Percentiles rank a stretch among this genome's conserved stretches.
Conservation (phyloP, 2,329 filamentous ascomycete genomes). For the Cephalotrichum gorgonifer region DNA sequence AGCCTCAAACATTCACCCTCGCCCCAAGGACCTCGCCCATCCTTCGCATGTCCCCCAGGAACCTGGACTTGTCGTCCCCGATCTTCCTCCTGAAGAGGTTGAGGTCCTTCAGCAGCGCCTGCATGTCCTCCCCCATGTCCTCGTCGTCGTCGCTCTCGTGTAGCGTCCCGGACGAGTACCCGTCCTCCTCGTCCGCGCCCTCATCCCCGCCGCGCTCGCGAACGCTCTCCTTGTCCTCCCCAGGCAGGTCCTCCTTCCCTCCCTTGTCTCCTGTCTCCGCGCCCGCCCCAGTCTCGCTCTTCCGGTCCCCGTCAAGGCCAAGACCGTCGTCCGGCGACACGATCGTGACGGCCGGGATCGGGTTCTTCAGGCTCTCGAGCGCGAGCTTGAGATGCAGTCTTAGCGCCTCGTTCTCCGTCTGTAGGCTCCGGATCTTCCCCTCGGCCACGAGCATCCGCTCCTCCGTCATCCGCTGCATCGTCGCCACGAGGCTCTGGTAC, state of each 20-base stretch:
- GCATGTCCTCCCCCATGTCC: constrained; percentile 75
- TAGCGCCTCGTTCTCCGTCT: constrained; percentile 83
- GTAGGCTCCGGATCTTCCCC: constrained; percentile 83
- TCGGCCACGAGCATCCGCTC: constrained; percentile 84
- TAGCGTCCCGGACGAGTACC: constrained; percentile 33
- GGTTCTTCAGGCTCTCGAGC: constrained; percentile 78
- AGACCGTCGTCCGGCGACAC: constrained; percentile 12
- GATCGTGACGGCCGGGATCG: constrained; percentile 56
- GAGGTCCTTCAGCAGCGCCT: constrained; percentile 71
- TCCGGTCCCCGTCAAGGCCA: too few relatives aligned
- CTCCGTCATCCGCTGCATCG: constrained; percentile 94
- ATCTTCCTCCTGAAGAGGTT: constrained; percentile 77
- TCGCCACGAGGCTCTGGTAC: constrained; percentile 81
- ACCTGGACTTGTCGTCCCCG: constrained; percentile 66
- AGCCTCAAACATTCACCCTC: constrained; percentile 26
- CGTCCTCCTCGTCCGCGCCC: constrained; percentile 51
- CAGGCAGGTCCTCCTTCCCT: constrained; percentile 11
- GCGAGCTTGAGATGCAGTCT: constrained; percentile 81
- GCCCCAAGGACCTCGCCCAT: constrained; percentile 40
- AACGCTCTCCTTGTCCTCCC: constrained; percentile 21
- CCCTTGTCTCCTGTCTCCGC: too few relatives aligned
- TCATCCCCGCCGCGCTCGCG: constrained; percentile 21
- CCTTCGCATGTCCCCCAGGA: constrained; percentile 43
- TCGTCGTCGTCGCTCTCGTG: constrained; percentile 35
- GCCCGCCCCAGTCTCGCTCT: too few relatives aligned